phyloP scores from a whole-genome alignment of 108 stramenopile genomes.

The Nitzschia sp. region DNA sequence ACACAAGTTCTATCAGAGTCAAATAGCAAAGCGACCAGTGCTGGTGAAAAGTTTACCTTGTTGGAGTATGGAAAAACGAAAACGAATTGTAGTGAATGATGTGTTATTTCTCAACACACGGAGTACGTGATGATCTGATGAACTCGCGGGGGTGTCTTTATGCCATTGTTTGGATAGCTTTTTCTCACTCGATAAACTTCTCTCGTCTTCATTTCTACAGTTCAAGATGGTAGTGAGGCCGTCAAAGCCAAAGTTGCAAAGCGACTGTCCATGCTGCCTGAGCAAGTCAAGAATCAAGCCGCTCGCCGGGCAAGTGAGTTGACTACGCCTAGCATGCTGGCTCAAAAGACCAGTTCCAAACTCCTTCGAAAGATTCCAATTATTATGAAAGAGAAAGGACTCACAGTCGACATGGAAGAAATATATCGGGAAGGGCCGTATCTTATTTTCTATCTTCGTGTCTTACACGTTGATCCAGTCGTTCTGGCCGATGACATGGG shows the following conservation, averaged over 20 bases:
- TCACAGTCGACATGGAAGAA: constrained; percentile 20
- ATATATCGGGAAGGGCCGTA: constrained; percentile 42
- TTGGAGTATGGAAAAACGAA: no score
- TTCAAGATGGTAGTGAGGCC: constrained; percentile 29
- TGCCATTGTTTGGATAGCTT: no score
- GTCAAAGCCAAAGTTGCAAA: constrained; percentile 25
- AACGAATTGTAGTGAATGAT: no score
- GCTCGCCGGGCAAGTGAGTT: constrained; percentile 24
- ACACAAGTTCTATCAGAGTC: no score
- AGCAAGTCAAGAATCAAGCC: constrained; percentile 23
- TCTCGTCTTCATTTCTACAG: no score
- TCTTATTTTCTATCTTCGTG: constrained; percentile 28
- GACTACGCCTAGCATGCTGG: constrained; percentile 15
- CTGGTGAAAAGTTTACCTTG: no score
- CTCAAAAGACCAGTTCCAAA: constrained; percentile 13
- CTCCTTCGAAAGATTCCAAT: constrained; percentile 21
- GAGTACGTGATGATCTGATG: no score
- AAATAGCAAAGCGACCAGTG: no score
- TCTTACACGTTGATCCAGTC: constrained; percentile 29
- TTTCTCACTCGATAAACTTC: no score
- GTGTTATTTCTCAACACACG: no score
- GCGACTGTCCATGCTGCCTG: constrained; percentile 26
- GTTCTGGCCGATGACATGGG: constrained; percentile 13
- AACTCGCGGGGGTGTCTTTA: no score
- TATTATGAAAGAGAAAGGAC: constrained; percentile 35